Base-by-base conservation (phyloP, 345 rosid species). In the Sonneratia alba region DNA sequence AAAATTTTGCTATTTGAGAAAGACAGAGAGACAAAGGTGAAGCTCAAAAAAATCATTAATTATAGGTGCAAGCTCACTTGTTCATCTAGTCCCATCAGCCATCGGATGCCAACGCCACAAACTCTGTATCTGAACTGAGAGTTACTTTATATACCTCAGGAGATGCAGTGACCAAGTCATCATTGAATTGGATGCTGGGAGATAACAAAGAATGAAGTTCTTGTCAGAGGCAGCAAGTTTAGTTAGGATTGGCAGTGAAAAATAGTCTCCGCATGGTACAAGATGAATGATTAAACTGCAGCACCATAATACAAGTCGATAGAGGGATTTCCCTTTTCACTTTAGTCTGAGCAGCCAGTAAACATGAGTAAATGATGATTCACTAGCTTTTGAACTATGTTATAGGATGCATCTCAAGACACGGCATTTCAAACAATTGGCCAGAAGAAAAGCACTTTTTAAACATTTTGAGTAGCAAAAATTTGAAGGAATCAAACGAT, bases 11-110 rank as follows among this genome's bases (percentile, higher is more conserved):
- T 61, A 27, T n/a, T 27, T 6, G 22, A 47, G 42, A 49, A 62
- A 43, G 24, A 43, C 61, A 59, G 67, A 71, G 37, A 40, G 56
- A 70, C 2, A 2, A 32, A 56, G 47, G 70, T 70, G 47, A 22
- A 1, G 24, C 24, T 18, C 3, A 6, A 6, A 3, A 24, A 8
- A 24, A 59, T 7, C 15, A 24, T 2, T 24, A 59, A 24, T 21
- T 19, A 22, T 22, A n/a, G 34, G 43, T 12, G 32, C 66, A 61
- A 36, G 66, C 18, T 4, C 48, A 93, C 98, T 92, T 88, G 61
- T 83, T 87, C 78, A 93, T 88, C 83, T 89, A 91, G 85, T 93
- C 98, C 98, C 98, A 89, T 72, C 91, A 75, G 68, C 98, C 97
- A 78, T 93, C 98, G 74, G 97, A 88, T 77, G 96, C 97, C 76